phyloP scores from a whole-genome alignment of 768 basidiomycete genomes.

The Boletus subcaerulescens region DNA sequence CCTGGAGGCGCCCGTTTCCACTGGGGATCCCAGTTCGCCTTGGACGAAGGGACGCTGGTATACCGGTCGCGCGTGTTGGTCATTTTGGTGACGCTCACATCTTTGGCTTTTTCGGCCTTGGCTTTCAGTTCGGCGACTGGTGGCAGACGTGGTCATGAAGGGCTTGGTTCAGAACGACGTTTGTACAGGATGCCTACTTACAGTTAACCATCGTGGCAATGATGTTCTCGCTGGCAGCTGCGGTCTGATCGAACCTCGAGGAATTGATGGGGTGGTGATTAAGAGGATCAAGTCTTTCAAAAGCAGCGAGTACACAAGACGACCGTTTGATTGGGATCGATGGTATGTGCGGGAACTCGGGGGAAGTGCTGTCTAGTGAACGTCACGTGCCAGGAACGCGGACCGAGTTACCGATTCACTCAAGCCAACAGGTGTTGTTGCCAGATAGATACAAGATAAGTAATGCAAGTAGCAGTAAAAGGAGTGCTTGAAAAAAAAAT shows the following conservation, averaged over 20 bases:
- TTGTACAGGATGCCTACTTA: constrained; percentile 13
- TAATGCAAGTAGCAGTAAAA: background rate
- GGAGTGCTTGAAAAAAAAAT: background rate
- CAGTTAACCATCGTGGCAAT: constrained; percentile 28
- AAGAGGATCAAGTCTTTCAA: background rate
- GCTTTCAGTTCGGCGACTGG: constrained; percentile 65
- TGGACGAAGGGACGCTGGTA: constrained; percentile 53
- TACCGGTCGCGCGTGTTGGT: constrained; percentile 55
- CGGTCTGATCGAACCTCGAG: background rate
- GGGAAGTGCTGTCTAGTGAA: background rate
- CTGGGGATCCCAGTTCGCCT: constrained; percentile 60
- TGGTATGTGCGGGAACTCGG: too few species aligned
- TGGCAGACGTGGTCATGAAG: background rate
- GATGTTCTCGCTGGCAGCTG: background rate
- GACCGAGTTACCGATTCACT: background rate
- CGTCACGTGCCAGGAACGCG: background rate
- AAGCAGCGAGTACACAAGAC: background rate
- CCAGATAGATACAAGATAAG: constrained; percentile 9
- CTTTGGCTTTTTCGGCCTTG: constrained; percentile 61
- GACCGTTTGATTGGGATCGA: background rate
- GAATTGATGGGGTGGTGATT: background rate
- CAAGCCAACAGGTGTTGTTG: background rate
- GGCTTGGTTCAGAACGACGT: background rate
- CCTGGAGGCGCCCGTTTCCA: constrained; percentile 45
- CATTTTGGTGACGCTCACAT: constrained; percentile 49